Evolutionary conservation across 768 basidiomycete species (phyloP).

Genomic region (Lentinus tigrinus): DNA sequence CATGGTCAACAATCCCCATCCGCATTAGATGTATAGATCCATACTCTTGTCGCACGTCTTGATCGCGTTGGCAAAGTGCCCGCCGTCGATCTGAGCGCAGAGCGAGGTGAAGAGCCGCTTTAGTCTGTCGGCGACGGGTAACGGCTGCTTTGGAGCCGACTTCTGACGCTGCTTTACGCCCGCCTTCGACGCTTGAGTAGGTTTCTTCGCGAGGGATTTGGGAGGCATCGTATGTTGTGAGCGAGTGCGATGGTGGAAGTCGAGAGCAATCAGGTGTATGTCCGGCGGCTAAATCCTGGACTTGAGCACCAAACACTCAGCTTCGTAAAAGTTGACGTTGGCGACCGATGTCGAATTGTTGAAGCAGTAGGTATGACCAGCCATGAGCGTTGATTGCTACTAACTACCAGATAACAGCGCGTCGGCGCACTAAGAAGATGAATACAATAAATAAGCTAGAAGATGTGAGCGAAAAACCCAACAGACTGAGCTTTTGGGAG

Average conservation of each 20-base stretch:
- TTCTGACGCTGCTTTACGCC: background rate
- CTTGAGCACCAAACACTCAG: background rate
- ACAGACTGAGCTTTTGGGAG: background rate
- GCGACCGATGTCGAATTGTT: no score
- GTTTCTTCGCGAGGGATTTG: background rate
- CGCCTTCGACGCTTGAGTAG: background rate
- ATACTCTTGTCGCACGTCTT: conserved; percentile 92
- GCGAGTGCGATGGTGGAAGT: background rate
- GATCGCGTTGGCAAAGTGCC: conserved; percentile 79
- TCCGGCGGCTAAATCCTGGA: background rate
- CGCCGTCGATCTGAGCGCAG: conserved; percentile 88
- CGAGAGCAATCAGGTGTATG: background rate
- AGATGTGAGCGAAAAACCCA: background rate
- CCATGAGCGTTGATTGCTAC: background rate
- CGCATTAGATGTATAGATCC: conserved; percentile 23
- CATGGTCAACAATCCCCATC: background rate
- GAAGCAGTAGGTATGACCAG: background rate
- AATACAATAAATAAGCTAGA: conserved; percentile 8
- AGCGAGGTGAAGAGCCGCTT: conserved; percentile 75
- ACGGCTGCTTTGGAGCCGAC: conserved; percentile 27
- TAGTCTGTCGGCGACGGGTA: conserved; percentile 34
- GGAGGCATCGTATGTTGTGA: conserved; percentile 8
- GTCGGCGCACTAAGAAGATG: conserved; percentile 3
- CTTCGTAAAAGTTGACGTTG: background rate
- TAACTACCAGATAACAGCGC: conserved; percentile 1